A percentile compares a stretch with the other conserved stretches of the same genome.
Evolutionary conservation across 306 rosid species (phyloP).

Genomic region (Gastrolobium villosum): DNA sequence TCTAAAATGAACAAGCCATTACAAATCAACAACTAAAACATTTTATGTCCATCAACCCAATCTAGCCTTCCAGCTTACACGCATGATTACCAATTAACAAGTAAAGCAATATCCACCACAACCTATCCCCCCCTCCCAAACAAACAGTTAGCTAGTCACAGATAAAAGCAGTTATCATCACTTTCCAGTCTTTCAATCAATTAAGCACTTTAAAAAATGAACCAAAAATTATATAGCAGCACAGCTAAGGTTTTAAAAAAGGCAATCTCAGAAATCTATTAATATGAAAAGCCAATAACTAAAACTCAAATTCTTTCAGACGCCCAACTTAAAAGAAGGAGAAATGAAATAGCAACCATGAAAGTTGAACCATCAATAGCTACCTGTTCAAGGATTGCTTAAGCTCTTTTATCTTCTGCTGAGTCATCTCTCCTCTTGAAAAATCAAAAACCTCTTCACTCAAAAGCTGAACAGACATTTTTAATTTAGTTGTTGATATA

Average conservation of each 20-base stretch:
- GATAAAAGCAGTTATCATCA: constrained; percentile 19
- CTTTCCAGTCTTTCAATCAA: constrained; percentile 28
- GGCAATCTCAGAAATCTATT: constrained; percentile 7
- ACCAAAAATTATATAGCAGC: not conserved
- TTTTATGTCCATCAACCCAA: constrained; percentile 17
- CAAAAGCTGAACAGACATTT: constrained; percentile 53
- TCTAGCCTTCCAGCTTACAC: not conserved
- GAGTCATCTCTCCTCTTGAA: constrained; percentile 70
- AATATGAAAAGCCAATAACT: constrained; percentile 2
- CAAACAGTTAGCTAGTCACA: not conserved
- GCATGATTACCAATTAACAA: not conserved
- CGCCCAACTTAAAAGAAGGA: constrained; percentile 21
- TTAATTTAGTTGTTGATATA: constrained; percentile 29
- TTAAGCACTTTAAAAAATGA: not conserved
- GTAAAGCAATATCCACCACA: constrained; percentile 9
- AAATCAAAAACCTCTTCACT: constrained; percentile 70
- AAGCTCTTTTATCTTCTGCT: constrained; percentile 65
- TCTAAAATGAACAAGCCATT: not conserved
- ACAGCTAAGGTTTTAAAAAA: not conserved
- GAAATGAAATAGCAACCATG: constrained; percentile 10
- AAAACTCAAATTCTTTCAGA: constrained; percentile 6
- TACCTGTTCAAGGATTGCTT: constrained; percentile 78
- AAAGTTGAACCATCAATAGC: constrained; percentile 39
- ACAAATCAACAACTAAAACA: constrained; percentile 20
- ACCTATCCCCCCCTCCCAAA: not conserved